Conservation (phyloP, 139 green algal species). For the Chlorella vulgaris region DNA sequence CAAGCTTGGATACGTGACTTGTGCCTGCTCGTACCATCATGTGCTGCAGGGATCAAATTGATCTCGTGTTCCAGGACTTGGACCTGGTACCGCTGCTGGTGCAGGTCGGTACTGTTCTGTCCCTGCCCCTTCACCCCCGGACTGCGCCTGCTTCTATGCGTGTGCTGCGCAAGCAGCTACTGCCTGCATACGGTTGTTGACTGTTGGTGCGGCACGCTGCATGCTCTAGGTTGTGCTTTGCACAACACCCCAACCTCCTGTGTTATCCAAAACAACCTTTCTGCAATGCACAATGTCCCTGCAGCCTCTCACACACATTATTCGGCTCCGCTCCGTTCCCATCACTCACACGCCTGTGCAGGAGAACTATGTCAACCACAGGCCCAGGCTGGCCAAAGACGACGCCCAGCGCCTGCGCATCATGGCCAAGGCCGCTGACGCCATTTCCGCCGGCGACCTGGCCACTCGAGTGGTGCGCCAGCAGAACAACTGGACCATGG, state of each 20-base stretch:
- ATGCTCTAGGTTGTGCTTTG: too few relatives aligned
- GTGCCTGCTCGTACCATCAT: too few relatives aligned
- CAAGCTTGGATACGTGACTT: too few relatives aligned
- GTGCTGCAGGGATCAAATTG: conserved; percentile 58
- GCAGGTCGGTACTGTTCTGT: conserved; percentile 48
- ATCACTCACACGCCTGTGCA: conserved; percentile 45
- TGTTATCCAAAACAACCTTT: too few relatives aligned
- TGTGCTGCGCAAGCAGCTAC: too few relatives aligned
- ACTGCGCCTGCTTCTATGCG: too few relatives aligned
- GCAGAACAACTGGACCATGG: conserved; percentile 72
- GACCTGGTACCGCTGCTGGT: conserved; percentile 93
- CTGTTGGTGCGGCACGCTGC: too few relatives aligned
- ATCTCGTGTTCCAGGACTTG: conserved; percentile 92
- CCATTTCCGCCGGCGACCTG: conserved; percentile 86
- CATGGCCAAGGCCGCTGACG: conserved; percentile 87
- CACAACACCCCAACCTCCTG: too few relatives aligned
- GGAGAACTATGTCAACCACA: conserved; percentile 98
- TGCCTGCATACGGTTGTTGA: too few relatives aligned
- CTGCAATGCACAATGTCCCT: too few relatives aligned
- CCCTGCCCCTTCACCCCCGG: too few relatives aligned
- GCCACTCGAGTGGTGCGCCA: conserved; percentile 72
- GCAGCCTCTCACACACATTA: not conserved
- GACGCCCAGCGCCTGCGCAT: conserved; percentile 58
- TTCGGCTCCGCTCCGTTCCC: not conserved
- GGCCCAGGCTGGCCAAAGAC: conserved; percentile 55